A percentile compares a stretch with the other conserved stretches of the same genome.
Conservation (phyloP, 75 land plant genomes). For the Selaginella moellendorffii region DNA sequence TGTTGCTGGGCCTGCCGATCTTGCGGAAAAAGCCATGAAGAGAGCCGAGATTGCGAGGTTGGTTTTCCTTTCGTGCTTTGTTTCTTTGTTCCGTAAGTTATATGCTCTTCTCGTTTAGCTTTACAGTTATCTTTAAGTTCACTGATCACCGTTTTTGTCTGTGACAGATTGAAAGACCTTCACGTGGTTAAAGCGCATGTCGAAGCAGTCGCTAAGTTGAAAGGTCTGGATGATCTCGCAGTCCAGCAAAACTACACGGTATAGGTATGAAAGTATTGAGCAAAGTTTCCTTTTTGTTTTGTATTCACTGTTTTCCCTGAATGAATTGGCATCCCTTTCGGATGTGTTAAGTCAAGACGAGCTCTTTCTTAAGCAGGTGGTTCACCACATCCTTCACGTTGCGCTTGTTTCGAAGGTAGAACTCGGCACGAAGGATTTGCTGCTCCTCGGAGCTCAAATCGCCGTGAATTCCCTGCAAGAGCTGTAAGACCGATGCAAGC, state of each 20-base stretch:
- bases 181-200: conserved; percentile 38
- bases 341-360: too few species aligned
- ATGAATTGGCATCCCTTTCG: too few species aligned
- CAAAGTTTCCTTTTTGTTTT: too few species aligned
- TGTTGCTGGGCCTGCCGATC: not conserved
- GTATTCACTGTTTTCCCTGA: too few species aligned
- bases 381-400: conserved; percentile 2
- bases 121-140: too few species aligned
- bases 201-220: conserved; percentile 13
- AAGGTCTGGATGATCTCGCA: conserved; percentile 6
- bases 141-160: too few species aligned
- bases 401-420: conserved; percentile 64
- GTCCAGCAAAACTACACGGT: not conserved
- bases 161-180: conserved; percentile 49
- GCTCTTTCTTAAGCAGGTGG: too few species aligned
- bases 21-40: conserved; percentile 16
- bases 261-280: too few species aligned
- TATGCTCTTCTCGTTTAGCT: too few species aligned
- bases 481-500: not conserved
- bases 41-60: conserved; percentile 30
- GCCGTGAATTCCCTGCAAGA: conserved; percentile 62
- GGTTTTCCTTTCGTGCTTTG: too few species aligned
- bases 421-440: conserved; percentile 66
- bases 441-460: conserved; percentile 52
- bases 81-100: too few species aligned